Base-by-base conservation (phyloP, 2,329 filamentous ascomycete species). In the Phaeoacremonium minimum region DNA sequence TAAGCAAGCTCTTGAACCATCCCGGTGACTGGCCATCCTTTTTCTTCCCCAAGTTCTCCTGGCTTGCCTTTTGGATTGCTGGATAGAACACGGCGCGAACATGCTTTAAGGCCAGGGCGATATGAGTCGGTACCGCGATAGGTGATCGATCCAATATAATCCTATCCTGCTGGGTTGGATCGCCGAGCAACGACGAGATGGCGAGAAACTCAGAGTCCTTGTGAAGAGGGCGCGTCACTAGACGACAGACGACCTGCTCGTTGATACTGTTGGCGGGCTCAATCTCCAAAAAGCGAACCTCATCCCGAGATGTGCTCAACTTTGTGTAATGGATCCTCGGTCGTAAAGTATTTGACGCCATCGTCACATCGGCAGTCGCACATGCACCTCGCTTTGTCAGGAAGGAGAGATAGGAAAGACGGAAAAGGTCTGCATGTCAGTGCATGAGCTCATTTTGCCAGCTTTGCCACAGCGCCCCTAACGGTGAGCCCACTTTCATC, bases 261-360 rank as follows among this genome's bases (percentile, higher is more conserved):
- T 32, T 34, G 36, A 42, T n/a, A 18, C 35, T 33, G 18, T 28
- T 33, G 12, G 32, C 40, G 30, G 36, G 28, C 18, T 38, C 32
- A 26, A 42, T 18, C 12, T 42, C 40, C 32, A 42, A 19, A 18
- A 42, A 33, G 7, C 40, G 40, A 33, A 42, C 39, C 4, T 42
- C 40, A n/a, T n/a, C n/a, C n/a, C n/a, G n/a, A n/a, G n/a, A n/a
- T n/a, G n/a, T n/a, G n/a, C n/a, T n/a, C n/a, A n/a, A n/a, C n/a
- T n/a, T n/a, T n/a, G n/a, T n/a, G n/a, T n/a, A n/a, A n/a, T n/a
- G n/a, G n/a, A n/a, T n/a, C n/a, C n/a, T n/a, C n/a, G n/a, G n/a
- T n/a, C n/a, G n/a, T n/a, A n/a, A n/a, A n/a, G n/a, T n/a, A n/a
- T n/a, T n/a, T n/a, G n/a, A n/a, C n/a, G n/a, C n/a, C n/a, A n/a